These are phyloP conservation scores for Fusarium continuum DNA, from an alignment of 2,329 filamentous ascomycete species.

Conservation along the genomic window DNA sequence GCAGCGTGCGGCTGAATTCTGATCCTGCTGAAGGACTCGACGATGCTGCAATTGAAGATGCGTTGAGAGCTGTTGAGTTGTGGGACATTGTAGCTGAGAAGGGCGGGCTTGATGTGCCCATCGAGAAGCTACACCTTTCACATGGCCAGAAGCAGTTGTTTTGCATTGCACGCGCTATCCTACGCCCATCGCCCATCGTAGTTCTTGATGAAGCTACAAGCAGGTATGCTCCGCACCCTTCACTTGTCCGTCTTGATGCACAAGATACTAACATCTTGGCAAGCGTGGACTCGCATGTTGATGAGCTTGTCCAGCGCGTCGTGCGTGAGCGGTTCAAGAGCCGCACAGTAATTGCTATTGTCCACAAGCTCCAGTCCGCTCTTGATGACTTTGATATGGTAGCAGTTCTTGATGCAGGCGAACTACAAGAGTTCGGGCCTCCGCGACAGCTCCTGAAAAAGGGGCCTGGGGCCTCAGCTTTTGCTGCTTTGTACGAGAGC, in stretches of 20 bases:
- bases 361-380: constrained; percentile 40
- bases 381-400: constrained; percentile 35
- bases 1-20: constrained; percentile 56
- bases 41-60: constrained; percentile 54
- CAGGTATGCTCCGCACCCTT: constrained; percentile 37
- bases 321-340: constrained; percentile 31
- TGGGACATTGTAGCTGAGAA: constrained; percentile 51
- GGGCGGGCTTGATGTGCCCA: constrained; percentile 50
- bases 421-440: constrained; percentile 34
- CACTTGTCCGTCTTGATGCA: background rate
- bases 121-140: constrained; percentile 49
- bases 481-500: constrained; percentile 25
- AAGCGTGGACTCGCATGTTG: constrained; percentile 30
- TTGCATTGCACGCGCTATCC: constrained; percentile 56
- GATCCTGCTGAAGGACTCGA: constrained; percentile 52
- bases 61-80: constrained; percentile 57
- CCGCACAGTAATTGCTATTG: constrained; percentile 41
- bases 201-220: constrained; percentile 55
- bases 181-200: constrained; percentile 51
- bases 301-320: constrained; percentile 29
- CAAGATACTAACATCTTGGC: background rate
- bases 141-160: constrained; percentile 61
- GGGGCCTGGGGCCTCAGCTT: constrained; percentile 6
- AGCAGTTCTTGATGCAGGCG: constrained; percentile 32
- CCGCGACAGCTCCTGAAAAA: constrained; percentile 26